Conservation (phyloP, 1,284 basidiomycete species). For the Psilocybe mexicana region DNA sequence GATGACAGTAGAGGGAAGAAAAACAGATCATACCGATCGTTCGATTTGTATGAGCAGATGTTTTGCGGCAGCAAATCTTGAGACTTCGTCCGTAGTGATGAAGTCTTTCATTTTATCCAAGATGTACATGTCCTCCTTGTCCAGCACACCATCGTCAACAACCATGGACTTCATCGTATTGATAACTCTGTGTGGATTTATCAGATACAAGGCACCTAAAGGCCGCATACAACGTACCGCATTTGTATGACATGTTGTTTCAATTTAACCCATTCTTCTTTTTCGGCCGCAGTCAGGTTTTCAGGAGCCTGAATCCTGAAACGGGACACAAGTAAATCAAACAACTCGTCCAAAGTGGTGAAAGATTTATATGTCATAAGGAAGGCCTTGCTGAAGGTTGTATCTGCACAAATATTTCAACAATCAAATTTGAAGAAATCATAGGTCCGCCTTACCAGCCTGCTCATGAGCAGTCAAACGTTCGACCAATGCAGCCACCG, state of each 20-base stretch:
- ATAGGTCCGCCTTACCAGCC: slow-evolving; percentile 51
- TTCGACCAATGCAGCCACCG: slow-evolving; percentile 83
- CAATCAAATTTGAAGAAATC: slow-evolving; percentile 7
- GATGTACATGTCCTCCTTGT: slow-evolving; percentile 79
- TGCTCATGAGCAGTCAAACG: slow-evolving; percentile 89
- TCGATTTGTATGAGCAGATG: slow-evolving; percentile 74
- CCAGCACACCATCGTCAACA: slow-evolving; percentile 76
- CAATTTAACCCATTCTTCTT: slow-evolving; percentile 81
- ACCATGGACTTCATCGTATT: slow-evolving; percentile 86
- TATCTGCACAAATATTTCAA: slow-evolving; percentile 48
- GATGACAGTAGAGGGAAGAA: neutral
- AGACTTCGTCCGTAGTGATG: slow-evolving; percentile 65
- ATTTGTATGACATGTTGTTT: slow-evolving; percentile 91
- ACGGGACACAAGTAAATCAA: slow-evolving; percentile 83
- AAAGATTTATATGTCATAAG: slow-evolving; percentile 98
- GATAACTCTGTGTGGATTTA: slow-evolving; percentile 56
- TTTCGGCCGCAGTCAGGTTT: slow-evolving; percentile 64
- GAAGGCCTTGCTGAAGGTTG: slow-evolving; percentile 89
- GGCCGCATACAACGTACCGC: slow-evolving; percentile 54
- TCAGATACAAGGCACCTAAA: slow-evolving; percentile 3
- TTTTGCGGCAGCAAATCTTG: slow-evolving; percentile 67
- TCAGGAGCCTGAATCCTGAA: slow-evolving; percentile 82
- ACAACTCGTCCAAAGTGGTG: slow-evolving; percentile 82
- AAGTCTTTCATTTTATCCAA: slow-evolving; percentile 81
- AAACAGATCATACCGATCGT: slow-evolving; percentile 53